phyloP scores from a whole-genome alignment of 108 stramenopile genomes.

The Fragilaria crotonensis region DNA sequence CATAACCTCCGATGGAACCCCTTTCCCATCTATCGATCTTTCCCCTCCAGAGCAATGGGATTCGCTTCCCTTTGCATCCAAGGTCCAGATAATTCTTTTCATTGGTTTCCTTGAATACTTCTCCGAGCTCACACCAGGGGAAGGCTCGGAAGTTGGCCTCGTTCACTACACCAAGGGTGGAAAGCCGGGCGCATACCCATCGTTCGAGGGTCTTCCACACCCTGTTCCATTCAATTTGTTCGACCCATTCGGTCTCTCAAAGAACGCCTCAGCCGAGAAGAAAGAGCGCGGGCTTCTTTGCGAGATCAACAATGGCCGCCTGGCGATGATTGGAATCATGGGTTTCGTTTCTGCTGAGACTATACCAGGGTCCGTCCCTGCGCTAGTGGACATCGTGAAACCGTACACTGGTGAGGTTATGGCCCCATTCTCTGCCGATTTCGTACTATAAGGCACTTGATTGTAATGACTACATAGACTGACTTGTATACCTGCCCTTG shows the following conservation, averaged over 20 bases:
- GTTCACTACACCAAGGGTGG: conserved; percentile 56
- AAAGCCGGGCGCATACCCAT: conserved; percentile 48
- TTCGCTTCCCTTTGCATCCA: conserved; percentile 30
- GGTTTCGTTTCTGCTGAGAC: conserved; percentile 65
- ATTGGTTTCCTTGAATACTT: conserved; percentile 60
- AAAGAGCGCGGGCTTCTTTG: conserved; percentile 47
- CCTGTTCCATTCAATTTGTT: conserved; percentile 67
- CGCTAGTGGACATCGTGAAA: conserved; percentile 44
- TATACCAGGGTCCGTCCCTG: conserved; percentile 58
- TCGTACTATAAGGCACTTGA: too few relatives aligned
- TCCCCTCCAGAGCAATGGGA: conserved; percentile 55
- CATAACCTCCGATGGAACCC: conserved; percentile 59
- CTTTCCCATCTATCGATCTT: conserved; percentile 49
- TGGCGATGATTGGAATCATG: conserved; percentile 75
- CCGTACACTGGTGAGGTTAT: conserved; percentile 55
- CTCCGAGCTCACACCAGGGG: conserved; percentile 31
- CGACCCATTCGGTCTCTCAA: conserved; percentile 65
- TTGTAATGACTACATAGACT: too few relatives aligned
- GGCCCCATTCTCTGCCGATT: conserved; percentile 39
- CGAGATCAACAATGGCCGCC: conserved; percentile 74
- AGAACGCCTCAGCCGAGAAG: conserved; percentile 49
- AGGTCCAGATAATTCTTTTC: conserved; percentile 41
- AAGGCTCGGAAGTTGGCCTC: conserved; percentile 16
- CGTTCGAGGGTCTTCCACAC: conserved; percentile 53
- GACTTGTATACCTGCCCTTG: too few relatives aligned